Percentiles rank a stretch among this genome's conserved stretches.
Conservation (phyloP, 2,329 filamentous ascomycete species). For the Verticillium nubilum region DNA sequence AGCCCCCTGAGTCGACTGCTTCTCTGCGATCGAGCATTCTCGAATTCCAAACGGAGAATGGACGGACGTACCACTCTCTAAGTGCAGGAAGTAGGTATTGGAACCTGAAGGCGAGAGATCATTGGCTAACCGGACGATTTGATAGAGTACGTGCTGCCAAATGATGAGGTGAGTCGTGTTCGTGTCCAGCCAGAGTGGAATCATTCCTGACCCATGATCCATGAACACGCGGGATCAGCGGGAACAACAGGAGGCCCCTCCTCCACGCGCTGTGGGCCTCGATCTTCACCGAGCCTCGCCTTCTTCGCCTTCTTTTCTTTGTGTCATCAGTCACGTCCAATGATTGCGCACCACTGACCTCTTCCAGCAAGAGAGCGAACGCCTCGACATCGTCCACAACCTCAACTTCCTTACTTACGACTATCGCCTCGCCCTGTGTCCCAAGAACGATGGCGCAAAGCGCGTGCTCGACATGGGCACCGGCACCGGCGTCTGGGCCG, state of each 20-base stretch:
- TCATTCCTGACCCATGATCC: neutral
- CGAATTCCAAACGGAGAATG: constrained; percentile 24
- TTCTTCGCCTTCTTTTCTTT: constrained; percentile 19
- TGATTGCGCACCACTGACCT: constrained; percentile 8
- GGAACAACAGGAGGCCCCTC: neutral
- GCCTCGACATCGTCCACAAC: constrained; percentile 50
- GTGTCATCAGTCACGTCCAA: constrained; percentile 8
- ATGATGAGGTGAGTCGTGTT: constrained; percentile 2
- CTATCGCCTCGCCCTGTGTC: constrained; percentile 9
- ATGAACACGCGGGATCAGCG: neutral
- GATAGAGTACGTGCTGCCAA: neutral
- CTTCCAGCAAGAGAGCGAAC: constrained; percentile 38
- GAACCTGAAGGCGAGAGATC: no score
- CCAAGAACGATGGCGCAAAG: constrained; percentile 2
- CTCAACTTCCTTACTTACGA: constrained; percentile 40
- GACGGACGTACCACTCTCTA: constrained; percentile 27
- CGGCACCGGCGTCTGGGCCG: constrained; percentile 39
- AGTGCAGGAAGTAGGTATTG: constrained; percentile 22
- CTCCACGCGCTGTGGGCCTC: neutral
- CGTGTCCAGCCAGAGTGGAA: constrained; percentile 1
- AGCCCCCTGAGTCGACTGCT: neutral
- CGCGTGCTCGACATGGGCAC: constrained; percentile 28
- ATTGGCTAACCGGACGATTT: neutral
- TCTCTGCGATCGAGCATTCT: constrained; percentile 13
- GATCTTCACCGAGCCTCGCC: neutral